A percentile compares a stretch with the other conserved stretches of the same genome.
Conservation (phyloP, 2,329 filamentous ascomycete genomes). For the Penicillium aurantiogriseum region DNA sequence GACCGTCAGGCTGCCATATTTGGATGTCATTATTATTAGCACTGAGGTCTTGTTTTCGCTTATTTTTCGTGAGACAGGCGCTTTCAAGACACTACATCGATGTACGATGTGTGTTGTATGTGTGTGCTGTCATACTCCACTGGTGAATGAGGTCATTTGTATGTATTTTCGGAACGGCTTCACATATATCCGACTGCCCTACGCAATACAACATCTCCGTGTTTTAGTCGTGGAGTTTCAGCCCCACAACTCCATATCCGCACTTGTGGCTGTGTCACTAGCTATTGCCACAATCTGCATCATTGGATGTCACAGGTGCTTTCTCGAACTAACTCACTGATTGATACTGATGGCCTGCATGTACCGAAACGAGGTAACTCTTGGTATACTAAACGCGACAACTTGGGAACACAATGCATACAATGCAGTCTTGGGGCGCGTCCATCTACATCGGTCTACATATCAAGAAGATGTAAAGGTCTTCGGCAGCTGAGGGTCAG, state of each 20-base stretch:
- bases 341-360: not conserved
- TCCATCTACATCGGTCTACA: not conserved
- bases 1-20: not conserved
- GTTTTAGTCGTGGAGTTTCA: not conserved
- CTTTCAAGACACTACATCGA: not conserved
- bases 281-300: not conserved
- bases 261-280: not conserved
- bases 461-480: not conserved
- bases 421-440: not conserved
- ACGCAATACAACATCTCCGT: not conserved
- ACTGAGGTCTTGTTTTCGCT: conserved; percentile 2
- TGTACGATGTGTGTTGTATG: not conserved
- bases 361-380: no score
- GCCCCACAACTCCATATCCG: not conserved
- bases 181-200: not conserved
- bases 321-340: not conserved
- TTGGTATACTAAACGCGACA: no score
- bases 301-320: not conserved
- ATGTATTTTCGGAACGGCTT: not conserved
- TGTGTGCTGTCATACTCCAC: not conserved
- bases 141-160: conserved; percentile 1
- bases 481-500: not conserved
- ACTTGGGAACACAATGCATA: not conserved
- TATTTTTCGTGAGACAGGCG: not conserved
- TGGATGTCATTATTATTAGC: not conserved